Evolutionary conservation across 805 yeast species (phyloP).

Genomic region (Suhomyces xylopsoci): DNA sequence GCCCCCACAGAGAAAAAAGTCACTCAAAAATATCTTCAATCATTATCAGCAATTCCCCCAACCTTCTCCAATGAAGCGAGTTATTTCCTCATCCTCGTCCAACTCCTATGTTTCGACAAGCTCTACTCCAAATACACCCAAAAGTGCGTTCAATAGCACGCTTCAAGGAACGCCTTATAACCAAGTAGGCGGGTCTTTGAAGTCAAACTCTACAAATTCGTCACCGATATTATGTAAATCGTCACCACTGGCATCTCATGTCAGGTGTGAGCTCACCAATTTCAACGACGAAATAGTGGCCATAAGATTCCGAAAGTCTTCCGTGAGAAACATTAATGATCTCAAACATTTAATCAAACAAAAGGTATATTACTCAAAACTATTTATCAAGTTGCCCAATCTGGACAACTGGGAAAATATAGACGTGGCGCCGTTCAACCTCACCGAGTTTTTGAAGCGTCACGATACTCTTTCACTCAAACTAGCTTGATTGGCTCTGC

Average conservation of each 20-base stretch:
- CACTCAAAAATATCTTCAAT: slow-evolving; percentile 29
- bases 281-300: slow-evolving; percentile 26
- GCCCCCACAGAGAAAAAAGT: slow-evolving; percentile 20
- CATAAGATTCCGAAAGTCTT: slow-evolving; percentile 21
- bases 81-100: slow-evolving; percentile 9
- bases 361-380: slow-evolving; percentile 23
- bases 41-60: slow-evolving; percentile 24
- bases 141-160: slow-evolving; percentile 3
- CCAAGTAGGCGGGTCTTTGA: not conserved
- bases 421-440: slow-evolving; percentile 22
- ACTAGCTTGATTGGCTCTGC: not conserved
- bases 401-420: slow-evolving; percentile 23
- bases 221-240: slow-evolving; percentile 9
- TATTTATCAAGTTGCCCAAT: slow-evolving; percentile 24
- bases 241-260: slow-evolving; percentile 4
- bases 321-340: slow-evolving; percentile 18
- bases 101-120: not conserved
- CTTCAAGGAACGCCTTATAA: not conserved
- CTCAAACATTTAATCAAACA: slow-evolving; percentile 25
- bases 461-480: slow-evolving; percentile 6
- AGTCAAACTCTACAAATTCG: slow-evolving; percentile 2
- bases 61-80: slow-evolving; percentile 7
- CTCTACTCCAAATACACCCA: slow-evolving; percentile 5
- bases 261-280: slow-evolving; percentile 30
- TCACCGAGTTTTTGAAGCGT: slow-evolving; percentile 15